Base-by-base conservation (phyloP, 257 asterid genomes). In the Agastache rugosa region DNA sequence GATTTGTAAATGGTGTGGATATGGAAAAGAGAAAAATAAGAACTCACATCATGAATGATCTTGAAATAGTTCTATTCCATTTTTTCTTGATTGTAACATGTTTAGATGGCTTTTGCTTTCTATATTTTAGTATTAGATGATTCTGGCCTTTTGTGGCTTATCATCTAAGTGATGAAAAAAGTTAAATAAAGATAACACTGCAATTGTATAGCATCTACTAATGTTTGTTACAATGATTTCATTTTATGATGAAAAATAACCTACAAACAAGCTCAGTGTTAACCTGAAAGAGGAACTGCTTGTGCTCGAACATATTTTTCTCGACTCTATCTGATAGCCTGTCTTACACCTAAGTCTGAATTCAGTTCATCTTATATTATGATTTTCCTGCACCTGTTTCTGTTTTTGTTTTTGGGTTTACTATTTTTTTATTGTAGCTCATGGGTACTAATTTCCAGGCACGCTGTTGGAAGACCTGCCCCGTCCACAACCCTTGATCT, bases 391-490 rank as follows among this genome's bases (percentile, higher is more conserved):
- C 44, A 47, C 39, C 15, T 67, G 29, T 67, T 41, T n/a, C n/a
- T n/a, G n/a, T n/a, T 59, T 34, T 58, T 48, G 55, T 1, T 19
- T 53, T 19, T 10, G 29, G 60, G 63, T 58, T 67, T 61, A 8
- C 54, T 67, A n/a, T 63, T 25, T 53, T 51, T 45, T 45, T 53
- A 59, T 75, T 60, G 71, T 71, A 69, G 70, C 85, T 85, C 61
- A 75, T 75, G 58, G 53, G 22, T 79, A 78, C 73, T 51, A 25
- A 79, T 73, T 48, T 80, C n/a, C 69, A 94, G 97, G 83, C 96
- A 94, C 79, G 87, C 99, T 31, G 97, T 92, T 34, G 99, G 97
- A 81, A 86, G 93, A 78, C 93, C 97, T 16, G 93, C 96, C 73
- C 89, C 92, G 59, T 79, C 92, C n/a, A 83, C 88, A 17, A 86